phyloP scores from a whole-genome alignment of 2,329 filamentous ascomycete genomes.

The Fusarium sp. region DNA sequence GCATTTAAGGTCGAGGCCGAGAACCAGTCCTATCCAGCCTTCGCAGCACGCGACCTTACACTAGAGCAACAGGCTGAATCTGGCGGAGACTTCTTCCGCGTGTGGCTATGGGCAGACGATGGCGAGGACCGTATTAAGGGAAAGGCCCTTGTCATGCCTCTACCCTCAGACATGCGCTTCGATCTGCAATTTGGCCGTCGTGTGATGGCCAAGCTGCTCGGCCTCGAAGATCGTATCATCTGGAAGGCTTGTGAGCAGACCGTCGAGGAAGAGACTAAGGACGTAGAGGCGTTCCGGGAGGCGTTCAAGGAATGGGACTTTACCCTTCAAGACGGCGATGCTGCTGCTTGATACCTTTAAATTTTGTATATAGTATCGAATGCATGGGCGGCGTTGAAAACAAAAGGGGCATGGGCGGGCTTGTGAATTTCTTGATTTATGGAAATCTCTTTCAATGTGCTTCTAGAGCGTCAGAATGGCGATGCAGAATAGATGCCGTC shows the following conservation, averaged over 20 bases:
- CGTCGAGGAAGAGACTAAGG: conserved; percentile 81
- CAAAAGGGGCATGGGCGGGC: conserved; percentile 11
- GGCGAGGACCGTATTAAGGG: conserved; percentile 71
- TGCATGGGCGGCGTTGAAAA: conserved; percentile 44
- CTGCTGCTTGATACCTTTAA: conserved; percentile 19
- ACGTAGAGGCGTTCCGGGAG: conserved; percentile 84
- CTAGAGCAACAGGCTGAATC: conserved; percentile 64
- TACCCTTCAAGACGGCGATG: conserved; percentile 60
- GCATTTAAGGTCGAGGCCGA: conserved; percentile 92
- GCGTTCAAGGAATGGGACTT: conserved; percentile 93
- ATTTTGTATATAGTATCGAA: conserved; percentile 12
- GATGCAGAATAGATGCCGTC: not conserved
- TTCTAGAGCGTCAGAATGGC: not conserved
- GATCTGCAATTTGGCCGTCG: conserved; percentile 91
- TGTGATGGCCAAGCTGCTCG: conserved; percentile 89
- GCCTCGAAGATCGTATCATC: conserved; percentile 81
- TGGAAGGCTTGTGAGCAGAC: conserved; percentile 90
- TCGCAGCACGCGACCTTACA: conserved; percentile 64
- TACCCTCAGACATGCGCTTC: conserved; percentile 82
- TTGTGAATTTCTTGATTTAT: conserved; percentile 11
- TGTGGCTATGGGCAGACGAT: conserved; percentile 82
- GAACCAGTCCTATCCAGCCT: conserved; percentile 72
- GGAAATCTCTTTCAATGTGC: not conserved
- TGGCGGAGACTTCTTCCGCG: conserved; percentile 81
- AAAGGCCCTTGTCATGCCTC: conserved; percentile 78